A percentile compares a stretch with the other conserved stretches of the same genome.
These are phyloP conservation scores for Aspergillus saccharolyticus DNA, from an alignment of 495 filamentous ascomycete genomes.

Conservation along the genomic window DNA sequence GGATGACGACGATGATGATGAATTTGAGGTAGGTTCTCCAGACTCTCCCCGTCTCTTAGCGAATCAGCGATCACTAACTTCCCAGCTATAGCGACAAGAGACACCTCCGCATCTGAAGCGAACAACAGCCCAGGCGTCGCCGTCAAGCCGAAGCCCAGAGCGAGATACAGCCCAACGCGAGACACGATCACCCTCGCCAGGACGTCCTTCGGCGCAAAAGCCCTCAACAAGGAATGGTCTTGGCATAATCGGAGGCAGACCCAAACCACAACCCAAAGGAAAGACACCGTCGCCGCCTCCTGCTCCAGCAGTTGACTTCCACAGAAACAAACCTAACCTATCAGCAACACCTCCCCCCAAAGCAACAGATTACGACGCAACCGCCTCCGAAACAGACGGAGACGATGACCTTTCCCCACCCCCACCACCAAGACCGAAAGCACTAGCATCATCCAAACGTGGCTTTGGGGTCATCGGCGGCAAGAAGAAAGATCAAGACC, in stretches of 20 bases:
- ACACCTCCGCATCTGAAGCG: conserved; percentile 30
- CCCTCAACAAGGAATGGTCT: conserved; percentile 13
- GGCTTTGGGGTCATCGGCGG: conserved; percentile 37
- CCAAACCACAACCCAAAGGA: conserved; percentile 15
- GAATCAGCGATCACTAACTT: conserved; percentile 4
- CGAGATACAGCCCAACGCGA: conserved; percentile 1
- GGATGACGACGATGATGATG: conserved; percentile 27
- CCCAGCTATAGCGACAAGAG: conserved; percentile 31
- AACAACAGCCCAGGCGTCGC: conserved; percentile 5
- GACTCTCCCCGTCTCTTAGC: not conserved
- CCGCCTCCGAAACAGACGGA: conserved; percentile 10
- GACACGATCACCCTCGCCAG: not conserved
- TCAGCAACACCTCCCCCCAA: not conserved
- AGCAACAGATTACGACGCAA: conserved; percentile 8
- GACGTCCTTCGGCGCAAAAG: conserved; percentile 11
- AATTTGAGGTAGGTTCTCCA: conserved; percentile 33
- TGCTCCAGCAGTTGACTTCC: not conserved
- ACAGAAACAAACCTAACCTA: conserved; percentile 7
- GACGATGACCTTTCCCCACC: not conserved
- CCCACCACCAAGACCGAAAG: not conserved
- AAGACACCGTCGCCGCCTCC: conserved; percentile 8
- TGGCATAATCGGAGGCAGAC: conserved; percentile 20
- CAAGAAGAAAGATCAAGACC: conserved; percentile 20
- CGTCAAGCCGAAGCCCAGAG: not conserved
- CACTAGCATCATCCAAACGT: conserved; percentile 4